Base-by-base conservation (phyloP, 805 yeast species). In the Candida pseudofarinosa region DNA sequence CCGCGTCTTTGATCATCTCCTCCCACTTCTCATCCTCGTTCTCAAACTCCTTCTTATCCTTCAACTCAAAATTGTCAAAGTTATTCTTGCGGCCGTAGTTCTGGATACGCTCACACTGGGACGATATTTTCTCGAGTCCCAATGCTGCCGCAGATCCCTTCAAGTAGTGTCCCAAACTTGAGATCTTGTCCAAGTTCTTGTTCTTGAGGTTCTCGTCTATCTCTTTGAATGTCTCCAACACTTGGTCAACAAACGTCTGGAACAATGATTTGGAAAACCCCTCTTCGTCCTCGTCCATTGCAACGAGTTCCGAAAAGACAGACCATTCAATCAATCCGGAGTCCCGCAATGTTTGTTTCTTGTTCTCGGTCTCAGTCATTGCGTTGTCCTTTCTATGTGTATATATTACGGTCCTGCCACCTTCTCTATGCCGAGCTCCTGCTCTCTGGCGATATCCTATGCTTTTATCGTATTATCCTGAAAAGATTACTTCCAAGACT, bases 211-310 rank as follows among this genome's bases (percentile, higher is more conserved):
- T 75, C 5, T 65, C 65, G 43, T 82, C 83, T 59, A 93, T 85
- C 48, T 86, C 80, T 32, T 64, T 68, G 55, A 90, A 86, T 0
- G 96, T 91, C 15, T 81, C 83, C 45, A 74, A 73, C 4, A 95
- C 96, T 65, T 93, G 99, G 44, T 88, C 96, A 44, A 85, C 87
- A 62, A 87, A 91, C 26, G 95, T 89, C 46, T 78, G 78, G 42
- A 91, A 83, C 44, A 93, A 71, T 31, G 85, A 76, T 53, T 80
- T 72, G 28, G 91, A 83, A 69, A 93, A 93, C 5, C 88, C 96
- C 45, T 90, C 93, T 58, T 86, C 96, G 55, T 91, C 98, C 57
- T 91, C 97, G 63, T 93, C 99, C 97, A 93, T 90, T 41, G 87
- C 82, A 39, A 90, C 77, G 44, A 93, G 74, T 68, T 93, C 98